These are phyloP conservation scores for Sarocladium brachiariae DNA, from an alignment of 2,329 filamentous ascomycete genomes.

Conservation along the genomic window DNA sequence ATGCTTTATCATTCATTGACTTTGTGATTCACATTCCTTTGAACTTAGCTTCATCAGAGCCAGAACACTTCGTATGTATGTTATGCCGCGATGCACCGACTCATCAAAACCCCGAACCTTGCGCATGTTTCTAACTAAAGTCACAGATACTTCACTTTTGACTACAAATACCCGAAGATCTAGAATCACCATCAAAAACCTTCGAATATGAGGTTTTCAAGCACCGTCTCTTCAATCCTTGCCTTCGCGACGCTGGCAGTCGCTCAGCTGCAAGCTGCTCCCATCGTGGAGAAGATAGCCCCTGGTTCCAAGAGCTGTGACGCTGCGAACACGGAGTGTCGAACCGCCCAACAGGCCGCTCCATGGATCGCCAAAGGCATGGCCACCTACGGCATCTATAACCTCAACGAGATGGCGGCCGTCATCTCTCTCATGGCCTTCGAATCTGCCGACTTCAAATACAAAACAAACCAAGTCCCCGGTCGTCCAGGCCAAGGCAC, in stretches of 20 bases:
- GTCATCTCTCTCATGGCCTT: slow-evolving; percentile 64
- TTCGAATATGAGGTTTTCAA: too few species aligned
- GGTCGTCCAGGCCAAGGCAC: slow-evolving; percentile 65
- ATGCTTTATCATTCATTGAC: background rate
- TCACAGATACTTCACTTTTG: too few species aligned
- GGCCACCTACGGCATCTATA: slow-evolving; percentile 46
- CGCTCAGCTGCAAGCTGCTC: slow-evolving; percentile 20
- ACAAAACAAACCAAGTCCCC: slow-evolving; percentile 56
- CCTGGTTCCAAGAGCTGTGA: slow-evolving; percentile 50
- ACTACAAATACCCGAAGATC: too few species aligned
- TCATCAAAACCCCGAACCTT: too few species aligned
- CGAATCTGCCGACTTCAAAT: slow-evolving; percentile 64
- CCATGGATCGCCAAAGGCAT: slow-evolving; percentile 51
- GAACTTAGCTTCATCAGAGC: background rate
- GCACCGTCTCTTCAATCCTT: too few species aligned
- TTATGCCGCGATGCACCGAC: too few species aligned
- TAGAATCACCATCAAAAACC: too few species aligned
- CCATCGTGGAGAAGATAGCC: slow-evolving; percentile 47
- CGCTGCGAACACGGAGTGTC: slow-evolving; percentile 48
- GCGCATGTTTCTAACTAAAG: too few species aligned
- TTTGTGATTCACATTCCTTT: background rate
- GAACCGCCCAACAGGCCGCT: slow-evolving; percentile 56
- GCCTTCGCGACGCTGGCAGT: background rate
- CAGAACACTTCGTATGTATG: too few species aligned
- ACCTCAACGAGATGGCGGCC: slow-evolving; percentile 57